These are phyloP conservation scores for Marasmius sp. DNA, from an alignment of 1,284 basidiomycete species.

Conservation along the genomic window DNA sequence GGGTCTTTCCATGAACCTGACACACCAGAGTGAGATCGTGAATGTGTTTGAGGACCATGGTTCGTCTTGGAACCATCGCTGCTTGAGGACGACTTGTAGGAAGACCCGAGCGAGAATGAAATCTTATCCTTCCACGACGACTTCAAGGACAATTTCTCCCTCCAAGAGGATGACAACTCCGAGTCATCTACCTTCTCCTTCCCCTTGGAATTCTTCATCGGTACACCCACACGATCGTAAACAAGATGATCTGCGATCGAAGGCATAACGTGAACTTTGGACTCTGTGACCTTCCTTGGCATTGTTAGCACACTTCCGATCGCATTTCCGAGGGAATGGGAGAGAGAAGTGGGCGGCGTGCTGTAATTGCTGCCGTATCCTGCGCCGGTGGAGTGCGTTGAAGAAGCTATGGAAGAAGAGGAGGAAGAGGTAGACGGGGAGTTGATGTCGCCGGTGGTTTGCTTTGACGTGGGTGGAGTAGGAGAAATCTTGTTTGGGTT, in stretches of 20 bases:
- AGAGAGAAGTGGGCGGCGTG: constrained; percentile 58
- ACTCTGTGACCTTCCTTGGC: constrained; percentile 9
- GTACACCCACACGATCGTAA: constrained; percentile 24
- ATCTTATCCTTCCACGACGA: constrained; percentile 38
- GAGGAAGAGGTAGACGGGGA: constrained; percentile 50
- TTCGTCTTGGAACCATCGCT: constrained; percentile 4
- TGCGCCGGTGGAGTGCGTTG: constrained; percentile 34
- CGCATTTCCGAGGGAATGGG: constrained; percentile 43
- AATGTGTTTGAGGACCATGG: constrained; percentile 21
- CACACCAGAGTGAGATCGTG: constrained; percentile 35
- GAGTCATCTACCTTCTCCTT: constrained; percentile 27
- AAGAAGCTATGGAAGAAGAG: constrained; percentile 48
- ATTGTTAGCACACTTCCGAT: constrained; percentile 6
- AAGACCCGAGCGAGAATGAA: constrained; percentile 33
- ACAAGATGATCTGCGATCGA: constrained; percentile 1
- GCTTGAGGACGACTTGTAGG: constrained; percentile 31
- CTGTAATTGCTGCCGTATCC: constrained; percentile 46
- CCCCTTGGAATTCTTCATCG: constrained; percentile 27
- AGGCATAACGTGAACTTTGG: constrained; percentile 1
- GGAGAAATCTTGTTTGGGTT: constrained; percentile 21
- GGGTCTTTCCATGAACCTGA: constrained; percentile 48
- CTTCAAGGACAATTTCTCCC: constrained; percentile 21
- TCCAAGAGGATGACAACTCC: constrained; percentile 36
- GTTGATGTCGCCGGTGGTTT: constrained; percentile 24
- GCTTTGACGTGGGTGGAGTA: constrained; percentile 16